These are phyloP conservation scores for Botrytis pseudocinerea DNA, from an alignment of 2,329 filamentous ascomycete species.

Conservation along the genomic window DNA sequence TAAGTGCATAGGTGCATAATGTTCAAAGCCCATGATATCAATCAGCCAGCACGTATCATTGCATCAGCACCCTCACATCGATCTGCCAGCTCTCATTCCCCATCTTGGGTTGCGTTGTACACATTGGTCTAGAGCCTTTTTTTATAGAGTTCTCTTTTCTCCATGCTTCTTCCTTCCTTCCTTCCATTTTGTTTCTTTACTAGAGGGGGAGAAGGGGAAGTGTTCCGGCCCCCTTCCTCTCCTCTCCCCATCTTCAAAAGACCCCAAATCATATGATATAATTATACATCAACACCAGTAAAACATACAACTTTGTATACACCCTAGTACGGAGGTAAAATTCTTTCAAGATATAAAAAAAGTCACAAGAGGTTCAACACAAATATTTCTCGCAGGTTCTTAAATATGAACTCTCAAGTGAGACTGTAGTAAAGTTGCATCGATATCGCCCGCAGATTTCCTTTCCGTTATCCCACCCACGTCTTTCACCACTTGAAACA, in stretches of 20 bases:
- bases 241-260: too few species aligned
- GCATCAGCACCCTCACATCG: neutral
- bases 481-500: neutral
- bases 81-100: neutral
- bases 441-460: neutral
- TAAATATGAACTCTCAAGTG: constrained; percentile 1
- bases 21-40: neutral
- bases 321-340: neutral
- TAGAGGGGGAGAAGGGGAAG: neutral
- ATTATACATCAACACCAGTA: neutral
- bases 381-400: neutral
- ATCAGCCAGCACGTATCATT: neutral
- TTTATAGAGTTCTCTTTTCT: neutral
- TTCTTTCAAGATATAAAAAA: neutral
- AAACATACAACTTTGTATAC: neutral
- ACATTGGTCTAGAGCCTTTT: neutral
- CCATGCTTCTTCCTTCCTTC: neutral
- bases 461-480: too few species aligned
- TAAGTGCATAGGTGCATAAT: too few species aligned
- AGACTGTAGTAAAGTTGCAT: neutral
- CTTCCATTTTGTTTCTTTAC: neutral
- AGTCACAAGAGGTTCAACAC: neutral
- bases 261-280: neutral
- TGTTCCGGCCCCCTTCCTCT: neutral
- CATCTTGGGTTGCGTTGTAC: neutral